These are phyloP conservation scores for Rhododendron ovatum DNA, from an alignment of 148 eudicot genomes.

Conservation along the genomic window DNA sequence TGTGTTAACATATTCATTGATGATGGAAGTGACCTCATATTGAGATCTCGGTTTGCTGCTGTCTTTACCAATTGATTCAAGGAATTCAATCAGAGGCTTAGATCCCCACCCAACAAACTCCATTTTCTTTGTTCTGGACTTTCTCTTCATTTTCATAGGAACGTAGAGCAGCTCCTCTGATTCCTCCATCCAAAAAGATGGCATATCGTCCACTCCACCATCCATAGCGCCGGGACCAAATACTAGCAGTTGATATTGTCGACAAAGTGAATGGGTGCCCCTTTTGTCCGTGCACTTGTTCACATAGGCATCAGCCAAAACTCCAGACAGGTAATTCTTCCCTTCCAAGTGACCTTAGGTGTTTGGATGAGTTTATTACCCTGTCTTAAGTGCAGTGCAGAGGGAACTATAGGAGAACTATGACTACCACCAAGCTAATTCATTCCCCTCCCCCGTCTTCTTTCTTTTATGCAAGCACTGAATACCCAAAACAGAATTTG, in stretches of 20 bases:
- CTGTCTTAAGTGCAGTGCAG: not conserved
- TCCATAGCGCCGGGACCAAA: constrained; percentile 1
- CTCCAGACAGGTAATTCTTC: not conserved
- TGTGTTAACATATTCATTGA: constrained; percentile 50
- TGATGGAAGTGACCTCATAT: constrained; percentile 48
- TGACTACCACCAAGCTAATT: not conserved
- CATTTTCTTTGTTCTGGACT: constrained; percentile 37
- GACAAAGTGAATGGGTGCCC: not conserved
- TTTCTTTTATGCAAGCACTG: not conserved
- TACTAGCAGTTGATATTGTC: not conserved
- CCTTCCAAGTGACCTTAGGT: not conserved
- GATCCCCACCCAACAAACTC: constrained; percentile 95
- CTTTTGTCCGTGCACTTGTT: not conserved
- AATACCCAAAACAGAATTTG: not conserved
- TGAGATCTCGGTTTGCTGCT: constrained; percentile 49
- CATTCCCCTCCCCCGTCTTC: not conserved
- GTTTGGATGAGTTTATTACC: not conserved
- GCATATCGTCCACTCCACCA: not conserved
- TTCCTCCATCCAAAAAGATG: constrained; percentile 29
- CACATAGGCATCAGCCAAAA: not conserved
- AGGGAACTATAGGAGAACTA: not conserved
- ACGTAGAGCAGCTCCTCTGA: constrained; percentile 3
- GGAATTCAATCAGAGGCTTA: constrained; percentile 59
- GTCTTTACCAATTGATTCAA: constrained; percentile 66
- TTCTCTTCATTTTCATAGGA: constrained; percentile 30